Base-by-base conservation (phyloP, 2,329 filamentous ascomycete genomes). In the Microsporum audouinii region DNA sequence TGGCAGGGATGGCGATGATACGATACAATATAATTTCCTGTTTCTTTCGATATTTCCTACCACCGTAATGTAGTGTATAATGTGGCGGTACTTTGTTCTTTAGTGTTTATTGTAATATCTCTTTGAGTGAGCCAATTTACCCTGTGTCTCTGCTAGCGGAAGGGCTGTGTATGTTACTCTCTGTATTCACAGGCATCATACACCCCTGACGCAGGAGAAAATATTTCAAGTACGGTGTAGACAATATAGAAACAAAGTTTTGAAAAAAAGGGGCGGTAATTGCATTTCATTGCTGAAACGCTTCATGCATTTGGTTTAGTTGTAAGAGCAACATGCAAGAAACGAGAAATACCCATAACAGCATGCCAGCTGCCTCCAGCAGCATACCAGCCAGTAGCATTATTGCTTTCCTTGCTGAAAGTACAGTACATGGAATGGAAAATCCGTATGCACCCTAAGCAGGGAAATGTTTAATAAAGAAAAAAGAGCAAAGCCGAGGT, bases 381-480 rank as follows among this genome's bases (percentile, higher is more conserved):
- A 53, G 61, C 60, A 58, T 65, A 60, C 64, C 63, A 61, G 56
- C 63, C 61, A 57, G 60, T 56, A 62, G 45, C 58, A 41, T 53
- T 58, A 43, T 62, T 65, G 64, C 67, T 66, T 66, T 66, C 66
- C 66, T 62, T 68, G 69, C 66, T 69, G 60, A 64, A 55, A 66
- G 51, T 63, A 64, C 58, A 62, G 59, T 63, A 62, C 56, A 63
- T 61, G 61, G 27, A 68, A 66, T 61, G 61, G 27, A 68, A 66
- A 66, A 58, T 56, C 65, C 63, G 63, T 64, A 68, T 66, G 65
- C 66, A 66, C 63, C 63, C 45, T 60, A 57, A 57, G 55, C 55
- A 57, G 55, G 55, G 55, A 57, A 41, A 43, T 41, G 51, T 55
- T 36, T 41, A 57, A 43, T 17, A 57, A 36, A 57, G 31, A 57